These are phyloP conservation scores for Flaveria trinervia DNA, from an alignment of 129 eudicot species.

Conservation along the genomic window DNA sequence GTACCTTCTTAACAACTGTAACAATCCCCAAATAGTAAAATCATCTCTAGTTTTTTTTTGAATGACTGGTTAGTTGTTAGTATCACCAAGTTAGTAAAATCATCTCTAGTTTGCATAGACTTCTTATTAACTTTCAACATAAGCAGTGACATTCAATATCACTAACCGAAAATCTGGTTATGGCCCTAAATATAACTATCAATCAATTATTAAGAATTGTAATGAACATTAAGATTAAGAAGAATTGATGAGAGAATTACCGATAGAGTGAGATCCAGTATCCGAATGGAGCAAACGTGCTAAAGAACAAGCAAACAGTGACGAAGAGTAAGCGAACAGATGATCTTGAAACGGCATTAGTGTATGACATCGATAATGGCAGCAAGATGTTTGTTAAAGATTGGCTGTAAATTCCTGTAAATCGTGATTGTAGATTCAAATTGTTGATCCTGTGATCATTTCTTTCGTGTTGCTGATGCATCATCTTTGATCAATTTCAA, in stretches of 20 bases:
- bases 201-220: too few relatives aligned
- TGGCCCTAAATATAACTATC: too few relatives aligned
- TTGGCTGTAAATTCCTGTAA: slow-evolving; percentile 29
- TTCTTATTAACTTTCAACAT: slow-evolving; percentile 51
- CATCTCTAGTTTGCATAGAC: slow-evolving; percentile 65
- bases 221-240: too few relatives aligned
- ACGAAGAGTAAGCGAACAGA: slow-evolving; percentile 28
- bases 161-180: slow-evolving; percentile 55
- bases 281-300: slow-evolving; percentile 21
- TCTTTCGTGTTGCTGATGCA: slow-evolving; percentile 11
- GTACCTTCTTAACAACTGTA: slow-evolving; percentile 79
- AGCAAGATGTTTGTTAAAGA: slow-evolving; percentile 9
- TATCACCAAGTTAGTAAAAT: too few relatives aligned
- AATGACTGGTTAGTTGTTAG: too few relatives aligned
- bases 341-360: slow-evolving; percentile 25
- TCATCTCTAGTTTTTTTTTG: too few relatives aligned
- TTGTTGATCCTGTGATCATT: slow-evolving; percentile 6
- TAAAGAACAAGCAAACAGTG: slow-evolving; percentile 26
- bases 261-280: slow-evolving; percentile 13
- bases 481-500: background rate
- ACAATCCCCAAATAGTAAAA: slow-evolving; percentile 84
- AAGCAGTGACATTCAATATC: slow-evolving; percentile 64
- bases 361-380: slow-evolving; percentile 8
- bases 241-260: slow-evolving; percentile 5
- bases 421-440: background rate